phyloP scores from a whole-genome alignment of 805 yeast species.

The Wickerhamiella alocasiicola region DNA sequence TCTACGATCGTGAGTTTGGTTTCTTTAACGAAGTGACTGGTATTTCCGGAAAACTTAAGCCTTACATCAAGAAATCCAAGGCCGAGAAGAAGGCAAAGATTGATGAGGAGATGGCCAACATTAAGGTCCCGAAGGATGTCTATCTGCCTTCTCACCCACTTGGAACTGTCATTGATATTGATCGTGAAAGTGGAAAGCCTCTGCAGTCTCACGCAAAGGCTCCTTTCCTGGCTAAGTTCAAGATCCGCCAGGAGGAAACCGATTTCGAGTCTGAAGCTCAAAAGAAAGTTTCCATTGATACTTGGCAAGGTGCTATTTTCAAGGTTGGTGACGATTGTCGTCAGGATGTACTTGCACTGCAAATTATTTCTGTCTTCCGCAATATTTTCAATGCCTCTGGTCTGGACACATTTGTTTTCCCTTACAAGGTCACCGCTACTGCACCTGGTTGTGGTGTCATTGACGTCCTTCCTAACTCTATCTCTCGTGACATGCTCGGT shows the following conservation, averaged over 20 bases:
- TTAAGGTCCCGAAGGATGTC: constrained; percentile 65
- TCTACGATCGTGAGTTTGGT: constrained; percentile 70
- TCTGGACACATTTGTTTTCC: constrained; percentile 80
- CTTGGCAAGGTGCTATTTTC: constrained; percentile 92
- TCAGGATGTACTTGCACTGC: constrained; percentile 90
- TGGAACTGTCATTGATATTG: constrained; percentile 84
- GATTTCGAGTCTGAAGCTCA: constrained; percentile 18
- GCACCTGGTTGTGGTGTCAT: constrained; percentile 99
- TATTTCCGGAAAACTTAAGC: constrained; percentile 89
- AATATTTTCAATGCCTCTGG: constrained; percentile 84
- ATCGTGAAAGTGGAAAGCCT: constrained; percentile 84
- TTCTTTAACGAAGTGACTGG: constrained; percentile 86
- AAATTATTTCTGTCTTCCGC: constrained; percentile 79
- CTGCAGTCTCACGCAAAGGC: constrained; percentile 98
- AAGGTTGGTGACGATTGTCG: constrained; percentile 99
- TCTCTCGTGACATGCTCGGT: constrained; percentile 96
- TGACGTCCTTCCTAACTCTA: constrained; percentile 91
- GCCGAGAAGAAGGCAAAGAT: constrained; percentile 93
- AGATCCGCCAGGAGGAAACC: constrained; percentile 43
- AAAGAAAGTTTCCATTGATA: constrained; percentile 36
- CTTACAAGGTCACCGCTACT: constrained; percentile 93
- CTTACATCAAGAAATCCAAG: constrained; percentile 84
- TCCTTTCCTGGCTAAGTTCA: constrained; percentile 94
- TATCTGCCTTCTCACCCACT: constrained; percentile 95
- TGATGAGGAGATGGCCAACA: constrained; percentile 85